Evolutionary conservation across 352 stramenopile species (phyloP), one percentile per base, ranked within the genome.

Genomic region (Pythium oligandrum): DNA sequence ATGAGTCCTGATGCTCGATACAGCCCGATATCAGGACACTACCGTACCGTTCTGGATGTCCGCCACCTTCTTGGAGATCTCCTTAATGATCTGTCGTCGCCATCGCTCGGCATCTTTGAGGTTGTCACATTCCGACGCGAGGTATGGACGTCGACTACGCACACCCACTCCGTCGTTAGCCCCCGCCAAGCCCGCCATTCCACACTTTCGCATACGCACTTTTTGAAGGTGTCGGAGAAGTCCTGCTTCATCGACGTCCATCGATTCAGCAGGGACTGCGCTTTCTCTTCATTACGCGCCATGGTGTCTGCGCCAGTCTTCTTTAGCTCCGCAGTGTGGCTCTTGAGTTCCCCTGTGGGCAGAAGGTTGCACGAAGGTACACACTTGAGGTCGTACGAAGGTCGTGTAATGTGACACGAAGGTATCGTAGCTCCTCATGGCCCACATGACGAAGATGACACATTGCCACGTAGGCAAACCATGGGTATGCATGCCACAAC

Each of bases 261-360:
- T 87, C 98, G 97, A 73, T 99, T 99, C 56, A 99, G 77, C 84
- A 99, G 96, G 51, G 85, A 92, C 71, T 98, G 90, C 59, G 95
- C 94, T 70, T 98, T 99, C 85, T 99, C 96, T 66, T 98, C 96
- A 70, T 98, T 98, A 56, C 97, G 90, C 33, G 97, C 96, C 96
- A 99, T 99, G 36, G 38, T 75, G 17, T 40, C 31, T 56, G 38
- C 44, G 7, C 6, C 44, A 11, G 8, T 34, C 7, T 8, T 48
- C 44, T 30, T 34, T 26, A 26, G 17, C 17, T 26, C 17, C 0
- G 17, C 17, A 26, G 17, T 26, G 17, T 26, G 17, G 17, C 17
- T 26, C 17, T 26, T 26, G 17, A 26, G 17, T 26, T 26, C 17
- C 17, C 17, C 0, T 26, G 17, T 26, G 17, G 17, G 0, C 17